Evolutionary conservation across 192 early-diverging fungal genomes (phyloP), one percentile per base, ranked within the genome.

Genomic region (Backusella macrospora): DNA sequence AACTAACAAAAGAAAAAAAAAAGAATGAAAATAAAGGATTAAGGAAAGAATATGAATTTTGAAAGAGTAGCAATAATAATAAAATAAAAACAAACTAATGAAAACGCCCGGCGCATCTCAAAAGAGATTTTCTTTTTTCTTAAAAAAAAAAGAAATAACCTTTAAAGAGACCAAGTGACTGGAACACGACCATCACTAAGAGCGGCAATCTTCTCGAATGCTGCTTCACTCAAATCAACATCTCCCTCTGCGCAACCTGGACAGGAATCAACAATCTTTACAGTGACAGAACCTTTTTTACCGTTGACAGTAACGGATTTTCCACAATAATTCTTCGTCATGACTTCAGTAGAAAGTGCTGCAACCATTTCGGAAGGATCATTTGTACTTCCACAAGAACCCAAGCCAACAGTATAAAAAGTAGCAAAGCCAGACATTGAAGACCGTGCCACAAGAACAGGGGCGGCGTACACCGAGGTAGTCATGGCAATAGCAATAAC

Each of bases 201-300:
- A 14, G 21, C 5, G 13, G 73, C 78, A 18, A 79, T 5, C 21
- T 79, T 72, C 6, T 52, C 21, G 44, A 76, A 76, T 18, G 75
- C 69, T 71, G 72, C 39, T 66, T 64, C 68, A 21, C 49, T 43
- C 47, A 82, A 52, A 66, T 83, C 81, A 73, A 82, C 46, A 59
- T 78, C 70, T 12, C 74, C 63, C 5, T 71, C 39, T 6, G 44
- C 43, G 67, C 85, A 86, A 67, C 48, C 78, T 40, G 85, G 85
- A 74, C 85, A 86, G 12, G 77, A 78, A 52, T 86, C 85, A 4
- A 76, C 76, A 21, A 84, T 76, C 4, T 69, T 76, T 3, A 81
- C 85, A 21, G 73, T 73, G 15, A 81, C 78, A 16, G 79, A 71
- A 18, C 52, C 47, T 3, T 75, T 71, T 44, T 78, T 77, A 23